A percentile compares a stretch with the other conserved stretches of the same genome.
phyloP scores from a whole-genome alignment of 768 basidiomycete species.

The Sporobolomyces phaffii region DNA sequence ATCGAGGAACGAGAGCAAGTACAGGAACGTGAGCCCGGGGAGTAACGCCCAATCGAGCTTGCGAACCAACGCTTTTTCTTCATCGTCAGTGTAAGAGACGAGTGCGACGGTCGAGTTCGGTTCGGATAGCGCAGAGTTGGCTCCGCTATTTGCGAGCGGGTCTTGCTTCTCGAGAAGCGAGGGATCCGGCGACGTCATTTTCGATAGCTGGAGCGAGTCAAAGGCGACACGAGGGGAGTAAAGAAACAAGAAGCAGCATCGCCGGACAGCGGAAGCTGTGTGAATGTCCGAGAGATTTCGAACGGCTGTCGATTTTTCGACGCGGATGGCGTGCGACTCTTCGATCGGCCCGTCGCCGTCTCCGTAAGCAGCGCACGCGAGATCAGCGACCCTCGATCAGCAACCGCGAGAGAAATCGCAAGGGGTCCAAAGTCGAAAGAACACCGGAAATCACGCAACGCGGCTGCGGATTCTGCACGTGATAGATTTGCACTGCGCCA shows the following conservation, averaged over 20 bases:
- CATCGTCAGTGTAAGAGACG: background rate
- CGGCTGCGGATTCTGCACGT: background rate
- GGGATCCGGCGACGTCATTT: background rate
- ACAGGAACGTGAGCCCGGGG: slow-evolving; percentile 29
- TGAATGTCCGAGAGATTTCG: no score
- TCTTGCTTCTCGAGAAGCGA: slow-evolving; percentile 14
- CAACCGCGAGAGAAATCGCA: background rate
- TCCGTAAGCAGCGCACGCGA: slow-evolving; percentile 8
- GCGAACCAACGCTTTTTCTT: background rate
- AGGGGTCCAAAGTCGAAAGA: no score
- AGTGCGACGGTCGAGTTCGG: background rate
- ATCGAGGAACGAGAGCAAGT: slow-evolving; percentile 23
- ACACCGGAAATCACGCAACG: slow-evolving; percentile 1
- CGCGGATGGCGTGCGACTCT: background rate
- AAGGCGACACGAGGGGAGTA: background rate
- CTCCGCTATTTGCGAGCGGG: background rate
- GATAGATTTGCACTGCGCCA: no score
- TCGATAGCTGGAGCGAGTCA: background rate
- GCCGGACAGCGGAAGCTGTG: no score
- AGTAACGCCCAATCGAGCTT: slow-evolving; percentile 21
- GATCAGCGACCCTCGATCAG: no score
- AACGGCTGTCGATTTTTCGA: background rate
- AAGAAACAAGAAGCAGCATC: background rate
- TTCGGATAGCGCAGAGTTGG: slow-evolving; percentile 3
- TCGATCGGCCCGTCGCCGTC: background rate